Percentiles rank a stretch among this genome's conserved stretches.
Conservation (phyloP, 371 early-diverging fungal genomes). For the Lichtheimia ornata region DNA sequence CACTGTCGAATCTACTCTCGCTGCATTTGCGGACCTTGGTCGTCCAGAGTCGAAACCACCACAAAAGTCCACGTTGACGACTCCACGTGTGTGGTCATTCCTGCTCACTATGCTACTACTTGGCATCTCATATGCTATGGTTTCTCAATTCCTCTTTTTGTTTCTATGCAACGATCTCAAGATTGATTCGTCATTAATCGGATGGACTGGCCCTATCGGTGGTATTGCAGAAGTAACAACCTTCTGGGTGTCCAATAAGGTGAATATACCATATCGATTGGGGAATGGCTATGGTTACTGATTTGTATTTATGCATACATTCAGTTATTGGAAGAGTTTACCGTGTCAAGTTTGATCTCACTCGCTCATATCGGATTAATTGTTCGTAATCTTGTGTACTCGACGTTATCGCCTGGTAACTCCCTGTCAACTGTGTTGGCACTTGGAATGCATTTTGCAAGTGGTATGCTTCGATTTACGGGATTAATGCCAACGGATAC, state of each 20-base stretch:
- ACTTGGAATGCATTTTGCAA: constrained; percentile 27
- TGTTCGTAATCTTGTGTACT: constrained; percentile 31
- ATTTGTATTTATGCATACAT: neutral
- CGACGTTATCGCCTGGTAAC: constrained; percentile 22
- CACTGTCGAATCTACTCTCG: constrained; percentile 42
- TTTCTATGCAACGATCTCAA: constrained; percentile 35
- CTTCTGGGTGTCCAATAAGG: constrained; percentile 42
- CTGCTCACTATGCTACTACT: constrained; percentile 33
- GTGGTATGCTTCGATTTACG: constrained; percentile 20
- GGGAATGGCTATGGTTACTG: neutral
- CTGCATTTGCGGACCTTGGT: constrained; percentile 30
- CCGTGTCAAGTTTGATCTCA: constrained; percentile 23
- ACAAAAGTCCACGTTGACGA: constrained; percentile 20
- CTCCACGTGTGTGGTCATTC: constrained; percentile 33
- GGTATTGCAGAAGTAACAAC: constrained; percentile 45
- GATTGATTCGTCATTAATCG: constrained; percentile 32
- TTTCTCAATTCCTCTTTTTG: constrained; percentile 43
- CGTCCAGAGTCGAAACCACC: constrained; percentile 23
- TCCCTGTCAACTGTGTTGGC: constrained; percentile 23
- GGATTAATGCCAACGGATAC: neutral
- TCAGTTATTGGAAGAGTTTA: constrained; percentile 34
- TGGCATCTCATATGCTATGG: constrained; percentile 46
- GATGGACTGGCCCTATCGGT: constrained; percentile 49
- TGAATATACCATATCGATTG: constrained; percentile 2
- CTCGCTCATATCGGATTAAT: constrained; percentile 32